Base-by-base conservation (phyloP, 805 yeast species). In the Kodamaea lidongshanica region DNA sequence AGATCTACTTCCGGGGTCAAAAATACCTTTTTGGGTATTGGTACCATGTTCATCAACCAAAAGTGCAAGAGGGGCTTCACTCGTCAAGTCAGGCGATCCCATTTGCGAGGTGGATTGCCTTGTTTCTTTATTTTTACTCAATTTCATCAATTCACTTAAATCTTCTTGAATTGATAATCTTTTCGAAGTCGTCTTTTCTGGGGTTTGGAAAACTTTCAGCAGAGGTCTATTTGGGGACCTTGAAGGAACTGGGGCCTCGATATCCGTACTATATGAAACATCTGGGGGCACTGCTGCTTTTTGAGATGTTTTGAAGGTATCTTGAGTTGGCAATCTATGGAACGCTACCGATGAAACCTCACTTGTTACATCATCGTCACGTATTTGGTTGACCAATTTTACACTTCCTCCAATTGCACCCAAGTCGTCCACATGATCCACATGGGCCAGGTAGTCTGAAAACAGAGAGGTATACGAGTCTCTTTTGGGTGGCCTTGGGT, bases 171-270 rank as follows among this genome's bases (percentile, higher is more conserved):
- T 12, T 4, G 30, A 27, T 12, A 19, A n/a, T 27, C 30, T 27
- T 16, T 27, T 27, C 4, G 21, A 9, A 5, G 7, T 20, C n/a
- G n/a, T n/a, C n/a, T n/a, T n/a, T n/a, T n/a, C n/a, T n/a, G n/a
- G n/a, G n/a, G n/a, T n/a, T n/a, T n/a, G n/a, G n/a, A n/a, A n/a
- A 10, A 33, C 23, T 29, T 41, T 58, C 35, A 62, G 56, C 16
- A 51, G 51, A 5, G 69, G 69, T 34, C 70, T 42, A 26, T 58
- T 45, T 5, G 48, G 48, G 20, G 65, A 61, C 30, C 70, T 48
- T 2, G 65, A 56, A 3, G 70, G 70, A 2, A 64, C 46, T 3
- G 63, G 45, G 5, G 46, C 46, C 23, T 60, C 67, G 19, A 62
- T 46, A 13, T 40, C 50, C 7, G 70, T 64, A 30, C 46, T 48